A percentile compares a stretch with the other conserved stretches of the same genome.
Conservation (phyloP, 495 filamentous ascomycete genomes). For the Penicillium verhagenii region DNA sequence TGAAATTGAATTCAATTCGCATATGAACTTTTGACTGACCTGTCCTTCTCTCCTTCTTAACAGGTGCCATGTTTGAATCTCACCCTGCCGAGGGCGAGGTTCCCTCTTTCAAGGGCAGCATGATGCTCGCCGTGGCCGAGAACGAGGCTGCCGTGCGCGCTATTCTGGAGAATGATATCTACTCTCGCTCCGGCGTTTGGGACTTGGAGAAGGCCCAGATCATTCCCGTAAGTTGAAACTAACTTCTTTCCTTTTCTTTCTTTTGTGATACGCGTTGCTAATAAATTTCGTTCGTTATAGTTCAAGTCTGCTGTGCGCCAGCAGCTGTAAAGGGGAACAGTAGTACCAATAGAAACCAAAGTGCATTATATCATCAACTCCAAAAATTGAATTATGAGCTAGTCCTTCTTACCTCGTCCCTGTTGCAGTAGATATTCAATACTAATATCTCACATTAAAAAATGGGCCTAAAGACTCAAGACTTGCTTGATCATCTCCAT, state of each 20-base stretch:
- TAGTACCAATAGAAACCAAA: neutral
- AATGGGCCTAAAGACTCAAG: no score
- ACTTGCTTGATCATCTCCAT: no score
- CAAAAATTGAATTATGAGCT: no score
- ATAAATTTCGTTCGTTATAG: conserved; percentile 25
- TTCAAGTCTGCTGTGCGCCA: conserved; percentile 41
- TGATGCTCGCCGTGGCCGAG: conserved; percentile 60
- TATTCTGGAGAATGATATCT: conserved; percentile 69
- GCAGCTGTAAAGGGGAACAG: conserved; percentile 17
- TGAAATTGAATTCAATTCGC: no score
- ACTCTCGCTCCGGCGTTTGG: conserved; percentile 72
- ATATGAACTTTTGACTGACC: neutral
- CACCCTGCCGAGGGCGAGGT: conserved; percentile 60
- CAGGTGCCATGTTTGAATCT: conserved; percentile 70
- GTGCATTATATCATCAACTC: neutral
- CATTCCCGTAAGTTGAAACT: conserved; percentile 35
- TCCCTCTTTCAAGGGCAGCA: conserved; percentile 67
- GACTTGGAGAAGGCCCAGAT: conserved; percentile 71
- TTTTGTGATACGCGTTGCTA: neutral
- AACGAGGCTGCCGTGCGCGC: conserved; percentile 68
- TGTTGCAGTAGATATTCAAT: neutral
- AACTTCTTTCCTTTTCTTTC: neutral
- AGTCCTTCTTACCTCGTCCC: no score
- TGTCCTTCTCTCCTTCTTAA: neutral
- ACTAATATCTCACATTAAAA: no score